Evolutionary conservation across 768 basidiomycete species (phyloP).

Genomic region (Hygrocybe coccinea): DNA sequence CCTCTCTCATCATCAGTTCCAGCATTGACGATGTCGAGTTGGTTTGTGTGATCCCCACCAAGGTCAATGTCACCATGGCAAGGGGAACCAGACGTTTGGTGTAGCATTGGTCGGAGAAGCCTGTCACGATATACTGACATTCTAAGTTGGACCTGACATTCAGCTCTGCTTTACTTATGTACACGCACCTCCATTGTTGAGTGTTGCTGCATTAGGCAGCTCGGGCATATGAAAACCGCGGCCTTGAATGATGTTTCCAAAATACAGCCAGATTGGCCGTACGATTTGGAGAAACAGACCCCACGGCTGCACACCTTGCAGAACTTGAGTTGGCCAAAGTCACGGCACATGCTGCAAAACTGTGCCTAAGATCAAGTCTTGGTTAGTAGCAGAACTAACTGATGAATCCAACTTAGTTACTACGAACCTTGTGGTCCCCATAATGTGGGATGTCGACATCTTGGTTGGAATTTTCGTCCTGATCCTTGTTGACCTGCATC

Average conservation of each 20-base stretch:
- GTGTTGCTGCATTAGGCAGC: no score
- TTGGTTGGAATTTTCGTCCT: no score
- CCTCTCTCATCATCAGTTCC: not conserved
- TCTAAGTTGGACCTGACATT: no score
- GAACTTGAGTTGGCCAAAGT: not conserved
- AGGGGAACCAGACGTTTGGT: not conserved
- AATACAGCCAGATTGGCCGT: not conserved
- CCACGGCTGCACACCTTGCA: not conserved
- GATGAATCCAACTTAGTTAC: no score
- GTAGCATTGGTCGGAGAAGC: not conserved
- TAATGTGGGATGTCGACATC: no score
- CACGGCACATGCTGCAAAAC: not conserved
- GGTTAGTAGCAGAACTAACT: no score
- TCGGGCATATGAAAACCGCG: not conserved
- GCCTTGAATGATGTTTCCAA: not conserved
- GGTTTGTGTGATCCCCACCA: not conserved
- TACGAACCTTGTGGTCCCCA: no score
- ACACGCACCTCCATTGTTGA: no score
- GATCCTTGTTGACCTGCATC: no score
- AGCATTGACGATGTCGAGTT: not conserved
- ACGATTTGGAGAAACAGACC: not conserved
- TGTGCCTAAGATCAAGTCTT: no score
- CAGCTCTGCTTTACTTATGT: no score
- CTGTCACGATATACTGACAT: not conserved
- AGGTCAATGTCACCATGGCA: not conserved